Conservation (phyloP, 2,329 filamentous ascomycete species). For the Fusarium papillatum region DNA sequence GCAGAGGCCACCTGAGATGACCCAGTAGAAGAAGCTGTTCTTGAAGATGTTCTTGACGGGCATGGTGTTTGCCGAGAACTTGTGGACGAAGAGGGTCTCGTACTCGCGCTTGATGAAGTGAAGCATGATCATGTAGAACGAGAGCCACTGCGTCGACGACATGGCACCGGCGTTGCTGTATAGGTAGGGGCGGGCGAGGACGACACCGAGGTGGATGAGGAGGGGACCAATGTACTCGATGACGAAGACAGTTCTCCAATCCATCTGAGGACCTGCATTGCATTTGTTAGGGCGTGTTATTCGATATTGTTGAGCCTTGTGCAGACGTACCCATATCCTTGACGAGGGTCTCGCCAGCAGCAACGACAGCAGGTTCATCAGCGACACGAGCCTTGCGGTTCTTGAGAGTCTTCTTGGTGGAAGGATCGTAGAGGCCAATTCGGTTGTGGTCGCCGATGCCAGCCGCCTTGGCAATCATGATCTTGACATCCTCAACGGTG, state of each 20-base stretch:
- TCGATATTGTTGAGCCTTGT: not conserved
- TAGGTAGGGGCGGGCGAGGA: slow-evolving; percentile 78
- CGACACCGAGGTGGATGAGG: slow-evolving; percentile 83
- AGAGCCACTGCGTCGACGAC: slow-evolving; percentile 78
- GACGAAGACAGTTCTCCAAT: slow-evolving; percentile 94
- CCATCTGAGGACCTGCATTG: slow-evolving; percentile 82
- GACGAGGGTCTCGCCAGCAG: slow-evolving; percentile 77
- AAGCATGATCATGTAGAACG: slow-evolving; percentile 79
- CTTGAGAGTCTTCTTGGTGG: slow-evolving; percentile 73
- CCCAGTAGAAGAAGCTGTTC: slow-evolving; percentile 97
- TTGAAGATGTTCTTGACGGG: slow-evolving; percentile 91
- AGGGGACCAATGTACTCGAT: slow-evolving; percentile 96
- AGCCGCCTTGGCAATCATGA: slow-evolving; percentile 63
- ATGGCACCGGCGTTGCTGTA: slow-evolving; percentile 64
- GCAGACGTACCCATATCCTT: slow-evolving; percentile 86
- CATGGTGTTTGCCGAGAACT: slow-evolving; percentile 96
- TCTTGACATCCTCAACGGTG: slow-evolving; percentile 73
- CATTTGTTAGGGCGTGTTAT: slow-evolving; percentile 9
- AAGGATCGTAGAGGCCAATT: slow-evolving; percentile 72
- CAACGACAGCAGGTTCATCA: slow-evolving; percentile 62
- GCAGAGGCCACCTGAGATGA: slow-evolving; percentile 82
- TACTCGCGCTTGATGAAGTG: slow-evolving; percentile 97
- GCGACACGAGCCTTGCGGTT: slow-evolving; percentile 68
- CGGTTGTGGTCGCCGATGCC: slow-evolving; percentile 71
- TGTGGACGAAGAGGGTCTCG: slow-evolving; percentile 95